These are phyloP conservation scores for Tuctoria greenei DNA, from an alignment of 176 grass and related monocot species.

Conservation along the genomic window DNA sequence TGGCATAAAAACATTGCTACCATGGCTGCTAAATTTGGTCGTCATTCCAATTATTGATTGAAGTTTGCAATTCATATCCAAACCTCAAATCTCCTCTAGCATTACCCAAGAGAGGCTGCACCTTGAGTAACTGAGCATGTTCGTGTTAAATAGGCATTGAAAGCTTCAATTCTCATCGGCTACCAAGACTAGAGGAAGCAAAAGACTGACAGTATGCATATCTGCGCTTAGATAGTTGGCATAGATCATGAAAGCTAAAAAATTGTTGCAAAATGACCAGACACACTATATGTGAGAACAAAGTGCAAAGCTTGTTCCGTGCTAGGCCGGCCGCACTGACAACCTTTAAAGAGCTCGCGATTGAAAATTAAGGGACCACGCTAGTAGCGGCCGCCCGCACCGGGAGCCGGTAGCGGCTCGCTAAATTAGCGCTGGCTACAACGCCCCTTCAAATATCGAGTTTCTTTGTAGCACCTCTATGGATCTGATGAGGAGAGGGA, in stretches of 20 bases:
- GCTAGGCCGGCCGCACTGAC: no score
- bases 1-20: conserved; percentile 1
- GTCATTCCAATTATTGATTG: not conserved
- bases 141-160: conserved; percentile 40
- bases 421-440: no score
- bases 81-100: not conserved
- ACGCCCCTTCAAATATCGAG: no score
- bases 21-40: not conserved
- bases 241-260: conserved; percentile 5
- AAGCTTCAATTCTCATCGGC: conserved; percentile 51
- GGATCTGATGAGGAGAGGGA: no score
- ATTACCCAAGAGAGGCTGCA: conserved; percentile 39
- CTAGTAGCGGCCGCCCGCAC: no score
- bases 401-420: no score
- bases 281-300: conserved; percentile 59
- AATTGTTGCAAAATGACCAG: conserved; percentile 37
- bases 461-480: no score
- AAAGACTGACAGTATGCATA: not conserved
- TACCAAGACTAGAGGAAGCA: conserved; percentile 50
- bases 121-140: conserved; percentile 57
- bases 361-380: no score
- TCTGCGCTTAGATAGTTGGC: not conserved
- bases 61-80: not conserved
- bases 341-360: no score
- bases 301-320: conserved; percentile 56